These are phyloP conservation scores for Boletus smithii DNA, from an alignment of 1,284 basidiomycete genomes.

Conservation along the genomic window DNA sequence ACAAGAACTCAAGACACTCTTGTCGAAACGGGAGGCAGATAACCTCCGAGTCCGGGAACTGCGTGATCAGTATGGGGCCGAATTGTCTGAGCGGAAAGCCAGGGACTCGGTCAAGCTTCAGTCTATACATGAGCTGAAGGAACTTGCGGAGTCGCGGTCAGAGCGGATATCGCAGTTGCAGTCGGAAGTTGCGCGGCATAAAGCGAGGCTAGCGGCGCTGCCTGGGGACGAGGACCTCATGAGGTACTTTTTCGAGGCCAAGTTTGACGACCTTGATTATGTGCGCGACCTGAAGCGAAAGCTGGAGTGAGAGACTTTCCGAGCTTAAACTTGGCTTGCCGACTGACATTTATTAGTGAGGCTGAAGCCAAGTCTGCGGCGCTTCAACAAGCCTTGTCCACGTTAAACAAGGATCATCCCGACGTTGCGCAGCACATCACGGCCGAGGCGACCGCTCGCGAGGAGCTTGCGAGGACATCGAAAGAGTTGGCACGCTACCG, in stretches of 20 bases:
- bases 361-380: slow-evolving; percentile 51
- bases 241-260: slow-evolving; percentile 62
- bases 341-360: slow-evolving; percentile 38
- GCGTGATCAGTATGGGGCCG: slow-evolving; percentile 73
- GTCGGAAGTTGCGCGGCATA: slow-evolving; percentile 75
- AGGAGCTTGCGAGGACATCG: slow-evolving; percentile 46
- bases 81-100: slow-evolving; percentile 70
- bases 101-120: slow-evolving; percentile 62
- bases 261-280: slow-evolving; percentile 56
- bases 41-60: slow-evolving; percentile 74
- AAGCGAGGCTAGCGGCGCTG: slow-evolving; percentile 74
- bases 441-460: slow-evolving; percentile 52
- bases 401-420: slow-evolving; percentile 44
- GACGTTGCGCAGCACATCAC: slow-evolving; percentile 47
- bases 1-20: slow-evolving; percentile 53
- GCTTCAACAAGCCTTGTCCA: slow-evolving; percentile 49
- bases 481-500: slow-evolving; percentile 59
- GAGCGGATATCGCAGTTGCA: slow-evolving; percentile 73
- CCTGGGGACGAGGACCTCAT: slow-evolving; percentile 72
- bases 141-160: slow-evolving; percentile 67
- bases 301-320: slow-evolving; percentile 48
- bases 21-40: slow-evolving; percentile 72
- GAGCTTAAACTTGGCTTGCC: neutral
- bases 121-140: slow-evolving; percentile 71
- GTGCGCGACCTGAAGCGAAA: slow-evolving; percentile 60